phyloP scores from a whole-genome alignment of 73 alveolate genomes.

The Paramecium pentaurelia region DNA sequence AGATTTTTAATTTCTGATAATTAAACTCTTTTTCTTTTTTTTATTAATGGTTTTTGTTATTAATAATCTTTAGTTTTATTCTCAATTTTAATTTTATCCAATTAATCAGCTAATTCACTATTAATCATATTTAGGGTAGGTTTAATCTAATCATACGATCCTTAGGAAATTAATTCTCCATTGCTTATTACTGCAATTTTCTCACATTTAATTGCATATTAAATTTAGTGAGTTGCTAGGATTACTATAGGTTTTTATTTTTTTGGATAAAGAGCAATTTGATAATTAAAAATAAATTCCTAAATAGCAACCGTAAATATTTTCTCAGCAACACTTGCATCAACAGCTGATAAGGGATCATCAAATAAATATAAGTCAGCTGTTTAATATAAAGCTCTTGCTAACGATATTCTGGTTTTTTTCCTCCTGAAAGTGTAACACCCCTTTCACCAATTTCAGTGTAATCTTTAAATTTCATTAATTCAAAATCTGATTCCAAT shows the following conservation, averaged over 20 bases:
- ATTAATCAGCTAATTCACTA: background rate
- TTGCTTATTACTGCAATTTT: conserved; percentile 57
- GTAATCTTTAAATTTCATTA: conserved; percentile 68
- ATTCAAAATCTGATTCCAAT: conserved; percentile 65
- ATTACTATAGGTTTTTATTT: conserved; percentile 50
- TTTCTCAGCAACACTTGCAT: conserved; percentile 63
- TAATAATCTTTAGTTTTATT: background rate
- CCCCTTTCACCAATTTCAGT: conserved; percentile 89
- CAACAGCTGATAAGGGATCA: conserved; percentile 82
- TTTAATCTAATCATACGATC: conserved; percentile 7
- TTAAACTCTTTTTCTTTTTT: background rate
- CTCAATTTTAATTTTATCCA: background rate
- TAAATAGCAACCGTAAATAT: conserved; percentile 47
- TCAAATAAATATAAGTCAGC: conserved; percentile 74
- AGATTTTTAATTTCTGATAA: background rate
- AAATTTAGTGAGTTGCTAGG: conserved; percentile 66
- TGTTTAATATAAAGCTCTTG: conserved; percentile 81
- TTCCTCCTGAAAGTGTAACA: conserved; percentile 79
- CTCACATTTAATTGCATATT: conserved; percentile 46
- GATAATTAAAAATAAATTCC: background rate
- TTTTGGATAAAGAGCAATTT: conserved; percentile 38
- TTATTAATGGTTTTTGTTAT: background rate
- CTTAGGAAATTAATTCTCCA: conserved; percentile 51
- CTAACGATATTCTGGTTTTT: conserved; percentile 80
- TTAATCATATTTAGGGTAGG: background rate